Conservation (phyloP, 805 yeast species). For the Candida wancherniae region DNA sequence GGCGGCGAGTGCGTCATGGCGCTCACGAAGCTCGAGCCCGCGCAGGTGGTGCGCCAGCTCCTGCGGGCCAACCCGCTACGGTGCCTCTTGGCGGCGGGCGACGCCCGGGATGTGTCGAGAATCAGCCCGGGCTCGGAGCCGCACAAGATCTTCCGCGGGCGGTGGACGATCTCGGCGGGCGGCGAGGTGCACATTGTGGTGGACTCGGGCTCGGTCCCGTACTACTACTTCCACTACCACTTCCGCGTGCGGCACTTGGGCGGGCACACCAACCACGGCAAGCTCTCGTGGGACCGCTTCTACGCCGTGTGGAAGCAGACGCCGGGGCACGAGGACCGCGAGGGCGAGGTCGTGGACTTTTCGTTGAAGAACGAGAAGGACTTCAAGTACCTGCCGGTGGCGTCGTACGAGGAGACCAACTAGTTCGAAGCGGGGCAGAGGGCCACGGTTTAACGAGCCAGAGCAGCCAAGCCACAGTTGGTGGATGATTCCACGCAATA, state of each 20-base stretch:
- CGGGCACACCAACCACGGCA: constrained; percentile 54
- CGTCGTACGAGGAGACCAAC: constrained; percentile 25
- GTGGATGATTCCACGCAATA: too few species aligned
- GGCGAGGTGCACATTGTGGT: constrained; percentile 47
- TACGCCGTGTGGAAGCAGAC: constrained; percentile 46
- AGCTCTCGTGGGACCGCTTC: constrained; percentile 66
- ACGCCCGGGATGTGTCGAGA: constrained; percentile 13
- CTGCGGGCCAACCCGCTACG: constrained; percentile 23
- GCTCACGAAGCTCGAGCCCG: constrained; percentile 70
- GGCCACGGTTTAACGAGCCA: too few species aligned
- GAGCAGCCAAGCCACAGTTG: too few species aligned
- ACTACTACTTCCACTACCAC: constrained; percentile 60
- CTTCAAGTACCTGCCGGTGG: constrained; percentile 69
- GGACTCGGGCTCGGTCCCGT: constrained; percentile 53
- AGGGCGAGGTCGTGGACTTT: constrained; percentile 45
- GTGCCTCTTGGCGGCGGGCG: constrained; percentile 15
- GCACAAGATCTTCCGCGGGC: constrained; percentile 43
- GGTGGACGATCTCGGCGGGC: constrained; percentile 53
- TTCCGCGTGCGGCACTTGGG: constrained; percentile 59
- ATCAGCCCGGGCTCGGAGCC: constrained; percentile 19
- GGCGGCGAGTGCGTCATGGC: constrained; percentile 72
- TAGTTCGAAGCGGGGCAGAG: neutral
- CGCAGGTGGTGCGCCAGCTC: constrained; percentile 55
- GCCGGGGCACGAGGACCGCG: constrained; percentile 41
- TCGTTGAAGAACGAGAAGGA: constrained; percentile 69